A percentile compares a stretch with the other conserved stretches of the same genome.
phyloP scores from a whole-genome alignment of 1,139 yeast genomes.

The Suhomyces chickasaworum region DNA sequence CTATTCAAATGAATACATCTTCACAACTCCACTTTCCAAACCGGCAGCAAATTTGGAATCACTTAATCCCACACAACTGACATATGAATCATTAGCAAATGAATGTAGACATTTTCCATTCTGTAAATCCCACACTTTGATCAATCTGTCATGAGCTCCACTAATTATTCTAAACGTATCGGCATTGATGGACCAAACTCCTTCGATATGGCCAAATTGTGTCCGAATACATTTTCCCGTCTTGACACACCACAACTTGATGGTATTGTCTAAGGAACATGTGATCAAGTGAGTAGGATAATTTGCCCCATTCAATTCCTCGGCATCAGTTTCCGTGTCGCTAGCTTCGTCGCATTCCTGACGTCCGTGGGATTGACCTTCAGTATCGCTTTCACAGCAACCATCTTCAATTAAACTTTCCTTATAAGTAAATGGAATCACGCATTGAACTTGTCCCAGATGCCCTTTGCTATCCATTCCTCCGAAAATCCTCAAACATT shows the following conservation, averaged over 20 bases:
- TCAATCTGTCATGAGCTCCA: conserved; percentile 89
- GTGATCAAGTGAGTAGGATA: conserved; percentile 82
- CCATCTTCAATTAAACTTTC: conserved; percentile 50
- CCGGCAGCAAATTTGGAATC: conserved; percentile 91
- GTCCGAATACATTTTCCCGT: conserved; percentile 89
- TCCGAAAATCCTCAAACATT: conserved; percentile 77
- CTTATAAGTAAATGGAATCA: conserved; percentile 74
- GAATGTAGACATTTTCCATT: conserved; percentile 93
- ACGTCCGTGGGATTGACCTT: conserved; percentile 14
- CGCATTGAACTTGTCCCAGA: conserved; percentile 88
- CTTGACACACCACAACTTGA: conserved; percentile 87
- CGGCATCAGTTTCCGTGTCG: conserved; percentile 30
- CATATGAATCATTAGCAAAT: conserved; percentile 73
- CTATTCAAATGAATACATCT: conserved; percentile 75
- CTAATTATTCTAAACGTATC: conserved; percentile 92
- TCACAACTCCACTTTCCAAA: conserved; percentile 81
- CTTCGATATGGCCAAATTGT: conserved; percentile 96
- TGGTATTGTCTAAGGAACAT: conserved; percentile 89
- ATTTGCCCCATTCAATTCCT: conserved; percentile 31
- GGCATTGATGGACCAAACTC: conserved; percentile 95
- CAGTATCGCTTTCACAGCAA: conserved; percentile 29
- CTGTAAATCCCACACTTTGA: conserved; percentile 95
- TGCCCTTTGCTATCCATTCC: conserved; percentile 71
- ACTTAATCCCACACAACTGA: conserved; percentile 84
- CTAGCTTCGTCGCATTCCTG: conserved; percentile 13